A percentile compares a stretch with the other conserved stretches of the same genome.
phyloP scores from a whole-genome alignment of 2,329 filamentous ascomycete genomes.

The Magnaporthales sp. region DNA sequence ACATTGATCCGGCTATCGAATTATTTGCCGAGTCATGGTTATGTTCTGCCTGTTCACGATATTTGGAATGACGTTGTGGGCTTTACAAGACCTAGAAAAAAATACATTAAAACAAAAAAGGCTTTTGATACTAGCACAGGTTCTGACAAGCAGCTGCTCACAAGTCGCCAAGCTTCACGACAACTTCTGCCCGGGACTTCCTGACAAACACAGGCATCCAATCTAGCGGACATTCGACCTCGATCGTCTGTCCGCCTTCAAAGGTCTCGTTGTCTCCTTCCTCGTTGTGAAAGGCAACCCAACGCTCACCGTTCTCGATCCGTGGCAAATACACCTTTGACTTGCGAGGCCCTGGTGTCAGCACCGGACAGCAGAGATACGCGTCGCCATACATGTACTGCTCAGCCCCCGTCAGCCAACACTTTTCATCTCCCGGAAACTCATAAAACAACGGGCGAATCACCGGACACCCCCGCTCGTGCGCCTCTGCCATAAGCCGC shows the following conservation, averaged over 20 bases:
- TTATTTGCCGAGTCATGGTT: no score
- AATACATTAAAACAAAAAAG: no score
- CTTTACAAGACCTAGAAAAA: no score
- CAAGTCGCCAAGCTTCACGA: no score
- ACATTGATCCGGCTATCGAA: no score
- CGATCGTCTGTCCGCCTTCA: conserved; percentile 6
- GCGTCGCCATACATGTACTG: conserved; percentile 57
- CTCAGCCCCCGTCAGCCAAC: conserved; percentile 45
- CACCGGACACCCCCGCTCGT: conserved; percentile 49
- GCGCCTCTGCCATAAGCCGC: conserved; percentile 48
- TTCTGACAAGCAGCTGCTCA: no score
- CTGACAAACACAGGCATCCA: conserved; percentile 7
- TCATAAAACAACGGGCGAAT: conserved; percentile 57
- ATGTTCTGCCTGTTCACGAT: no score
- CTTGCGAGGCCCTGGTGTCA: conserved; percentile 35
- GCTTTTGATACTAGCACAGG: no score
- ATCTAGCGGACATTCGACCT: conserved; percentile 6
- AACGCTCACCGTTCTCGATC: background rate
- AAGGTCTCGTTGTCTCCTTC: background rate
- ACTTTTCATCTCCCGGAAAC: conserved; percentile 43
- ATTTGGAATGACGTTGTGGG: no score
- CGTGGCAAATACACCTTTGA: conserved; percentile 43
- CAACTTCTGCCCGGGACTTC: no score
- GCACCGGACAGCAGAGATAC: conserved; percentile 49
- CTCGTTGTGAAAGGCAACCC: background rate